Base-by-base conservation (phyloP, 345 rosid genomes). In the Linum lewisii region DNA sequence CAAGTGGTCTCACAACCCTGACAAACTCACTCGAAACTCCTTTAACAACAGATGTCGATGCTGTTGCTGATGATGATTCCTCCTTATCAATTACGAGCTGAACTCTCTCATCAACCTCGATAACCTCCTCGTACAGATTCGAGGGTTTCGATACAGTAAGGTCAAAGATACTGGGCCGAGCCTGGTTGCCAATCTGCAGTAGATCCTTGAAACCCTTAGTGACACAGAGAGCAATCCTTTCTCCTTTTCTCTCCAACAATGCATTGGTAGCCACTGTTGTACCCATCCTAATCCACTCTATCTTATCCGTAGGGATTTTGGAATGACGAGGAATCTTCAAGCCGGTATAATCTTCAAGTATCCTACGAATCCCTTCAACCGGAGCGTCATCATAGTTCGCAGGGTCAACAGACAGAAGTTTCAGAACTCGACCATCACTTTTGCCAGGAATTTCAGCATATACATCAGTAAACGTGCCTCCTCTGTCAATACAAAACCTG, bases 281-380 rank as follows among this genome's bases (percentile, higher is more conserved):
- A 16, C 99, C 97, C 99, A 93, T 89, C 76, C 99, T 81, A 56
- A 93, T 87, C 97, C 97, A 93, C 59, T 93, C 97, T 19, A 93
- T 93, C 63, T 82, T 86, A 69, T 86, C 83, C 1, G 93, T 85
- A 6, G 99, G 97, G 67, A 93, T 79, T 69, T 89, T 93, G 0
- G 84, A 78, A 8, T 79, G 50, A 61, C 91, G 68, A 0, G 94
- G 90, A 36, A 89, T 83, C 63, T 72, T 79, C 72, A 84, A 59
- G 24, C 95, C 79, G 0, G 85, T 84, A 26, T 85, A 84, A 52
- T 86, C 95, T 60, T 93, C 91, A 3, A 93, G 87, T 66, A 93
- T 85, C 73, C 99, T 73, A 59, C 95, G 73, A 38, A 93, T 89
- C 47, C 99, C 99, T 72, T 93, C 99, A 23, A 88, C 82, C 0